Percentiles rank a stretch among this genome's conserved stretches.
Conservation (phyloP, 2,329 filamentous ascomycete genomes). For the Epichloe festucae region DNA sequence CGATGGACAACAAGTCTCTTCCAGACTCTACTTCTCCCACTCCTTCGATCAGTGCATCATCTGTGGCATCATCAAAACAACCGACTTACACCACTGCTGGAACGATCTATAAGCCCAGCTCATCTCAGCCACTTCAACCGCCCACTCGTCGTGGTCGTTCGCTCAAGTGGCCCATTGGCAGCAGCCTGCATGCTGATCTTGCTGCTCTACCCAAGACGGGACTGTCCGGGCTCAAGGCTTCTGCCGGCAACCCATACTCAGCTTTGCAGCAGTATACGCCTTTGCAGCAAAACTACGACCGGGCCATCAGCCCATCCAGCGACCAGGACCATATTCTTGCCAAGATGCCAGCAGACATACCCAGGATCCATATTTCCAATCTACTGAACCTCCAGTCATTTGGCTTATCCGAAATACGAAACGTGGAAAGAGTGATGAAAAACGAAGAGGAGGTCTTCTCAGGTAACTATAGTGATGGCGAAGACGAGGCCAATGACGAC, state of each 20-base stretch:
- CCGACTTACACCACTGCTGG: conserved; percentile 42
- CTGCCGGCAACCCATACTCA: conserved; percentile 6
- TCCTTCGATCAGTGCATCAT: conserved; percentile 10
- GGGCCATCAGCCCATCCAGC: conserved; percentile 30
- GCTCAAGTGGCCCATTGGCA: conserved; percentile 25
- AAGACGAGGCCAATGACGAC: conserved; percentile 11
- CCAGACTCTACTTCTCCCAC: conserved; percentile 12
- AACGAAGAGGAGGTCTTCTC: conserved; percentile 9
- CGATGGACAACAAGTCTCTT: conserved; percentile 17
- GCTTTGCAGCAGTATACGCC: conserved; percentile 31
- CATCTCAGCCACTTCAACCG: conserved; percentile 33
- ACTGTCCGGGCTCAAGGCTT: conserved; percentile 19
- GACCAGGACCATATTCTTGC: conserved; percentile 13
- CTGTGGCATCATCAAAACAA: conserved; percentile 17
- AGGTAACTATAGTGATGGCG: conserved; percentile 9
- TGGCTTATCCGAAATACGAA: conserved; percentile 3
- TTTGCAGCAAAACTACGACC: conserved; percentile 41
- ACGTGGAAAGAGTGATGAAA: conserved; percentile 8
- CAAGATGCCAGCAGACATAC: conserved; percentile 15
- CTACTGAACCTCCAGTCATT: conserved; percentile 11
- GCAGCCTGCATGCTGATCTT: conserved; percentile 16
- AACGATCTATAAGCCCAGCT: conserved; percentile 39
- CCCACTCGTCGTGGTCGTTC: conserved; percentile 37
- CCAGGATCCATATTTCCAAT: conserved; percentile 13
- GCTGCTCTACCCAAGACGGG: conserved; percentile 24